Conservation (phyloP, 2,329 filamentous ascomycete genomes). For the Claviceps citrina region DNA sequence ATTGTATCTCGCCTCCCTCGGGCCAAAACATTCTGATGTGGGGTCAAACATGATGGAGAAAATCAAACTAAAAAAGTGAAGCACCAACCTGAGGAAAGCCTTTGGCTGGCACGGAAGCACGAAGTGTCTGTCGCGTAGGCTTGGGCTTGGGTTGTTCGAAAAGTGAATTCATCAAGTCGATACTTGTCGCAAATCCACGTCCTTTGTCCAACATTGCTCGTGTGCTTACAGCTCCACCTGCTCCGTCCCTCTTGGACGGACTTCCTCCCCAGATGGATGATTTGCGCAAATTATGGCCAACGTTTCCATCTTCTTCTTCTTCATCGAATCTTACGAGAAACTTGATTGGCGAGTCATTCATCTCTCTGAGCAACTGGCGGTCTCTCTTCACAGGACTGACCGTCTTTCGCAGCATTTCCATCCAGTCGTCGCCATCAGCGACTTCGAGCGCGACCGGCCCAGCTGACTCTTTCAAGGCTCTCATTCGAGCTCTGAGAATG, state of each 20-base stretch:
- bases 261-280: constrained; percentile 22
- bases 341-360: constrained; percentile 38
- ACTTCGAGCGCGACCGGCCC: constrained; percentile 46
- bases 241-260: constrained; percentile 14
- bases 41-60: constrained; percentile 3
- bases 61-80: constrained; percentile 4
- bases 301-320: constrained; percentile 21
- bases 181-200: constrained; percentile 67
- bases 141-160: constrained; percentile 60
- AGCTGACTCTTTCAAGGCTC: constrained; percentile 43
- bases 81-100: constrained; percentile 83
- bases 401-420: constrained; percentile 81
- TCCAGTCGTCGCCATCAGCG: constrained; percentile 70
- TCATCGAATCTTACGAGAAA: constrained; percentile 13
- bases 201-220: constrained; percentile 29
- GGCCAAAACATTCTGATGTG: constrained; percentile 12
- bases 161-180: constrained; percentile 91
- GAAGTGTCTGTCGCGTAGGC: constrained; percentile 38
- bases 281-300: constrained; percentile 32
- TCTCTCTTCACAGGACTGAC: constrained; percentile 90
- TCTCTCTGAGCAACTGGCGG: constrained; percentile 50
- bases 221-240: constrained; percentile 15
- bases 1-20: background rate
- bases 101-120: constrained; percentile 37
- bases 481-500: constrained; percentile 47